Evolutionary conservation across 2,329 filamentous ascomycete genomes (phyloP).

Genomic region (Alternaria triticimaculans): DNA sequence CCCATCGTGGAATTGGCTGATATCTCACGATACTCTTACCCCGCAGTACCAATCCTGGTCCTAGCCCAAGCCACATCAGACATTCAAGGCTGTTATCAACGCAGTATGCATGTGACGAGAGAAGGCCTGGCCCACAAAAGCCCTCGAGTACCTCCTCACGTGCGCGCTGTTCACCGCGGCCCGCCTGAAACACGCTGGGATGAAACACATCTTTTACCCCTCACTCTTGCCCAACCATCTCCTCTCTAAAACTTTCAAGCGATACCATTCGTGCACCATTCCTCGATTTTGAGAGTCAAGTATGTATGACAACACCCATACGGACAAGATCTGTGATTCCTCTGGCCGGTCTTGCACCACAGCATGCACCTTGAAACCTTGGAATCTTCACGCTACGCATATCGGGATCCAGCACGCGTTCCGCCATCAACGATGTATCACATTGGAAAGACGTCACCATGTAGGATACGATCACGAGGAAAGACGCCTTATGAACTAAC

Average conservation of each 20-base stretch:
- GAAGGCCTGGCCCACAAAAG: not conserved
- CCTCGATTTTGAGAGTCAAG: not conserved
- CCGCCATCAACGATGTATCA: not conserved
- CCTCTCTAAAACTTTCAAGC: not conserved
- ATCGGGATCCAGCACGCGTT: not conserved
- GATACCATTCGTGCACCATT: not conserved
- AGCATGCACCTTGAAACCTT: not conserved
- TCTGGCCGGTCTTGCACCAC: not conserved
- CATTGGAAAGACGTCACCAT: not conserved
- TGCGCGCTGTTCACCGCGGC: not conserved
- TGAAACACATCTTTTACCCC: not conserved
- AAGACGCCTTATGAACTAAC: not conserved
- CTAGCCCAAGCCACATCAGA: not conserved
- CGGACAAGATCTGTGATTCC: not conserved
- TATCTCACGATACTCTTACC: constrained; percentile 7
- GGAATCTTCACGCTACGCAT: not conserved
- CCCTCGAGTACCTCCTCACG: not conserved
- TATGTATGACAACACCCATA: not conserved
- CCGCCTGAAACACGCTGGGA: not conserved
- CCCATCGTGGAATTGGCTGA: not conserved
- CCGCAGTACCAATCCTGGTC: not conserved
- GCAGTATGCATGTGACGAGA: not conserved
- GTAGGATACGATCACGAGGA: not conserved
- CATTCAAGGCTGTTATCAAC: not conserved
- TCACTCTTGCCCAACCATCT: not conserved